Conservation (phyloP, 345 rosid genomes). For the Capsella bursapastoris region DNA sequence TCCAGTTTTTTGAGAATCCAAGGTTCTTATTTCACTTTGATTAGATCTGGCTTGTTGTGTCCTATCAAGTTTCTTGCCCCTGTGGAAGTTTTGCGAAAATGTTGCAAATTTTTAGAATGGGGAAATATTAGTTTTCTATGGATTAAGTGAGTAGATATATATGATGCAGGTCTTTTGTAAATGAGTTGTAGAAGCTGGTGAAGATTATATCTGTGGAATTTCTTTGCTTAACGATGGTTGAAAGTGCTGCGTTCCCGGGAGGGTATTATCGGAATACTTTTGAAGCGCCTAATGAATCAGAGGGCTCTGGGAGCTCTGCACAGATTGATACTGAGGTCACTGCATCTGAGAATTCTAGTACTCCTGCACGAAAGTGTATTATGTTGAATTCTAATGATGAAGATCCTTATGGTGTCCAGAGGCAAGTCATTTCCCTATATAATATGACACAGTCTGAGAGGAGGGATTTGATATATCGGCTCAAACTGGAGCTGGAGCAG, state of each 20-base stretch:
- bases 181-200: slow-evolving; percentile 31
- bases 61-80: not conserved
- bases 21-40: slow-evolving; percentile 13
- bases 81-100: not conserved
- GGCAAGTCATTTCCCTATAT: slow-evolving; percentile 65
- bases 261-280: slow-evolving; percentile 55
- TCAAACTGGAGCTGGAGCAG: slow-evolving; percentile 73
- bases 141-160: slow-evolving; percentile 32
- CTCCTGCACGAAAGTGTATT: slow-evolving; percentile 60
- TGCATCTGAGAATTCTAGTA: slow-evolving; percentile 71
- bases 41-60: slow-evolving; percentile 27
- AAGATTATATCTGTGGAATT: slow-evolving; percentile 13
- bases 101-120: slow-evolving; percentile 17
- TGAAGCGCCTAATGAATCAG: slow-evolving; percentile 71
- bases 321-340: slow-evolving; percentile 68
- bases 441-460: slow-evolving; percentile 66
- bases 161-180: slow-evolving; percentile 39
- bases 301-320: slow-evolving; percentile 84
- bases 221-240: slow-evolving; percentile 56
- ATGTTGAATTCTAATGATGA: slow-evolving; percentile 56
- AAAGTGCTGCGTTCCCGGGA: slow-evolving; percentile 59
- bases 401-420: slow-evolving; percentile 62
- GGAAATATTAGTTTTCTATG: slow-evolving; percentile 20
- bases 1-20: not conserved
- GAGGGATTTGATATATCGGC: slow-evolving; percentile 61